Base-by-base conservation (phyloP, 371 early-diverging fungal species). In the Phascolomyces articulosus region DNA sequence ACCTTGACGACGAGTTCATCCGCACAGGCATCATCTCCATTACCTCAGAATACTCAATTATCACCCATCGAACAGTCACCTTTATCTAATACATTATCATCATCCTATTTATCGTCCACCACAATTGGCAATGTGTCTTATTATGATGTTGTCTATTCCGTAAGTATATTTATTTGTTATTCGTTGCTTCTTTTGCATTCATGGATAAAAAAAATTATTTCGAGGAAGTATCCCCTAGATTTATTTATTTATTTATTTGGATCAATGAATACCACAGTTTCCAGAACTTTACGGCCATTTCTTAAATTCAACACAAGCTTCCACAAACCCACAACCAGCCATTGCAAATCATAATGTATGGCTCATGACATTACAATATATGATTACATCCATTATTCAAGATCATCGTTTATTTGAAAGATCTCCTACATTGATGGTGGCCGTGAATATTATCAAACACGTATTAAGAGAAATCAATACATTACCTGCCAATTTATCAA, bases 211-310 rank as follows among this genome's bases (percentile, higher is more conserved):
- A n/a, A n/a, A n/a, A n/a, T n/a, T n/a, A n/a, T n/a, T n/a, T n/a
- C n/a, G n/a, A n/a, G n/a, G n/a, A n/a, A n/a, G n/a, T n/a, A n/a
- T n/a, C n/a, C n/a, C n/a, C n/a, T n/a, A n/a, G n/a, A n/a, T n/a
- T n/a, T 44, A 13, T 34, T 41, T n/a, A 4, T 13, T 13, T 47
- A 27, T 18, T 60, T 26, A 6, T 34, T 23, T 48, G 11, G 34
- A 6, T 34, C 34, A 34, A 34, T 11, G 11, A 1, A 34, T 34
- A 34, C 11, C 26, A 29, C 55, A 81, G 77, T 78, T 77, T 48
- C 82, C 82, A n/a, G 77, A 82, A 55, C 60, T 82, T 10, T 82
- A 82, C 60, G 79, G 75, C 0, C 82, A 82, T 62, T 82, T 82
- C 40, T 51, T 76, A n/a, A 77, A 68, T 65, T 64, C 71, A 23